phyloP scores from a whole-genome alignment of 1,139 yeast genomes.

The Yamadazyma sp. region DNA sequence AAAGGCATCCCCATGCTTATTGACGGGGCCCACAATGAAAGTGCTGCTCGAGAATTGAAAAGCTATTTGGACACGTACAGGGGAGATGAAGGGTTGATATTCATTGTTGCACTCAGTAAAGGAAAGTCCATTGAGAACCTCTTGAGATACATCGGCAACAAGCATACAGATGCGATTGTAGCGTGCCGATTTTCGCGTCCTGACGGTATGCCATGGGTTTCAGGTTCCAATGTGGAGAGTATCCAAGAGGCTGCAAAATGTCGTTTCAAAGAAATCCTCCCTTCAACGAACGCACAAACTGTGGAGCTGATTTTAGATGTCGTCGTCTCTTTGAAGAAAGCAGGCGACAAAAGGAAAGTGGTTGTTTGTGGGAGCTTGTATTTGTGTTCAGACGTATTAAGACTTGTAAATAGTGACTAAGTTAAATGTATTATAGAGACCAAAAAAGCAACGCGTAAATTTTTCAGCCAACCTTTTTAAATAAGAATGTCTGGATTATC shows the following conservation, averaged over 20 bases:
- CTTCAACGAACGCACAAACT: conserved; percentile 7
- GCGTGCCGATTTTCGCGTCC: conserved; percentile 67
- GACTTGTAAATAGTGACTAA: conserved; percentile 20
- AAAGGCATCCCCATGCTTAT: conserved; percentile 31
- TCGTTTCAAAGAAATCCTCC: conserved; percentile 28
- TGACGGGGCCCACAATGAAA: conserved; percentile 93
- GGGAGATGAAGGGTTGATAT: conserved; percentile 44
- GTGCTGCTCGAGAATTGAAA: conserved; percentile 72
- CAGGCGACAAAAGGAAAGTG: conserved; percentile 33
- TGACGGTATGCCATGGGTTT: conserved; percentile 93
- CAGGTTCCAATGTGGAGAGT: conserved; percentile 42
- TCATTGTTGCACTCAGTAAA: conserved; percentile 70
- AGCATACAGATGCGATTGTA: conserved; percentile 52
- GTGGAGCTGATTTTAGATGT: conserved; percentile 19
- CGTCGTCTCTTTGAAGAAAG: conserved; percentile 16
- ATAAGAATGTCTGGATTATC: conserved; percentile 39
- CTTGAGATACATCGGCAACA: conserved; percentile 48
- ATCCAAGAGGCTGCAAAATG: conserved; percentile 31
- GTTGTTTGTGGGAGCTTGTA: conserved; percentile 81
- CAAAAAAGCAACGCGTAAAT: conserved; percentile 3
- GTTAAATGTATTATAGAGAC: no score
- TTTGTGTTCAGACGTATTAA: conserved; percentile 66
- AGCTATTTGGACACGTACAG: conserved; percentile 25
- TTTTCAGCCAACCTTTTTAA: no score
- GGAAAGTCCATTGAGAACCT: conserved; percentile 65